phyloP scores from a whole-genome alignment of 257 asterid genomes.

The Henckelia pumila region DNA sequence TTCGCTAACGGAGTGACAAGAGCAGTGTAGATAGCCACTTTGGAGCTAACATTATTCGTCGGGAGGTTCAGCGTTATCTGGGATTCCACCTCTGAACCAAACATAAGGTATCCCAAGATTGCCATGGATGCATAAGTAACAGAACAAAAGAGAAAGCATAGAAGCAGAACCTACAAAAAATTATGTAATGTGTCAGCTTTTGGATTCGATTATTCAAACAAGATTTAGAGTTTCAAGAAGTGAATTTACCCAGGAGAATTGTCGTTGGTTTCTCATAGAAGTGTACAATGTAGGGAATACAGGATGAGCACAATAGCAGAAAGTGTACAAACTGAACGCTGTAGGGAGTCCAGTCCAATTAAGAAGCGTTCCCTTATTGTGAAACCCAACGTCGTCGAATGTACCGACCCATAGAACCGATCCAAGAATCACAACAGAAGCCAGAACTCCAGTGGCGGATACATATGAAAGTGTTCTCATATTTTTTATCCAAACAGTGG shows the following conservation, averaged over 20 bases:
- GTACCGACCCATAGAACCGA: slow-evolving; percentile 51
- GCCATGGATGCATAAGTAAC: slow-evolving; percentile 48
- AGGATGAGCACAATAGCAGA: slow-evolving; percentile 74
- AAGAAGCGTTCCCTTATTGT: slow-evolving; percentile 36
- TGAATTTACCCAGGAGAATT: slow-evolving; percentile 49
- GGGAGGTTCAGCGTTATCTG: slow-evolving; percentile 64
- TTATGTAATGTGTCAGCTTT: background rate
- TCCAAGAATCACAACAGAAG: slow-evolving; percentile 44
- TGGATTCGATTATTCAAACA: background rate
- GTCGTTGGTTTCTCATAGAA: slow-evolving; percentile 48
- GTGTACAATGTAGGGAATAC: slow-evolving; percentile 67
- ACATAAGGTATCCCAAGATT: slow-evolving; percentile 48
- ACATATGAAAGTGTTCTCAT: slow-evolving; percentile 52
- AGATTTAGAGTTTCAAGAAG: background rate
- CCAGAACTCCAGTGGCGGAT: slow-evolving; percentile 64
- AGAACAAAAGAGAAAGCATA: slow-evolving; percentile 46
- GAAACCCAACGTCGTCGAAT: slow-evolving; percentile 41
- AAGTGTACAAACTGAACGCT: slow-evolving; percentile 55
- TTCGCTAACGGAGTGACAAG: slow-evolving; percentile 63
- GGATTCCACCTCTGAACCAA: slow-evolving; percentile 47
- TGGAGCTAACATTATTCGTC: slow-evolving; percentile 38
- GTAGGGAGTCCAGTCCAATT: slow-evolving; percentile 64
- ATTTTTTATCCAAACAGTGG: slow-evolving; percentile 52
- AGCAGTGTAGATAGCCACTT: slow-evolving; percentile 53
- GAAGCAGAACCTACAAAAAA: slow-evolving; percentile 43